Evolutionary conservation across 768 basidiomycete genomes (phyloP).

Genomic region (Psilocybe tampanensis): DNA sequence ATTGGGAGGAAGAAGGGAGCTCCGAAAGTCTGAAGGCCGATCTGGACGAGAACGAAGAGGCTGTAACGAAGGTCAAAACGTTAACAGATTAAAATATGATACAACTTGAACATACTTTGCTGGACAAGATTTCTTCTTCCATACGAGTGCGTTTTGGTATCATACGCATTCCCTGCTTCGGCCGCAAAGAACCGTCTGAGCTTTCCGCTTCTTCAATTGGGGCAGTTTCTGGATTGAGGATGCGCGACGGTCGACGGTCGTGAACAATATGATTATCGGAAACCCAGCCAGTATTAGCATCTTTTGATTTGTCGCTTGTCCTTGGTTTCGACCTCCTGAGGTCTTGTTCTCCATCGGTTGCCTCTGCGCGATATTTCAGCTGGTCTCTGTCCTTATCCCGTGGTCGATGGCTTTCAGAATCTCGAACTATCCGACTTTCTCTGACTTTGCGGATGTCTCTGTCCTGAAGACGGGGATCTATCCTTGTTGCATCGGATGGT

Average conservation of each 20-base stretch:
- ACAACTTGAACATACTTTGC: constrained; percentile 13
- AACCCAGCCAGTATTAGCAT: constrained; percentile 18
- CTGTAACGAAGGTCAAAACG: constrained; percentile 3
- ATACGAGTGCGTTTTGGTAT: constrained; percentile 36
- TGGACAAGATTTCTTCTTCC: constrained; percentile 33
- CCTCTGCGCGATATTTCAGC: constrained; percentile 21
- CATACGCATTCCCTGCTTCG: constrained; percentile 6
- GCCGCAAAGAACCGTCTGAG: constrained; percentile 34
- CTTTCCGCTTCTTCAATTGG: constrained; percentile 30
- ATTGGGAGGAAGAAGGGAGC: background rate
- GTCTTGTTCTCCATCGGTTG: constrained; percentile 22
- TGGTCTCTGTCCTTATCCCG: constrained; percentile 18
- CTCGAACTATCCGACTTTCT: constrained; percentile 2
- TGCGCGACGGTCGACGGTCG: constrained; percentile 17
- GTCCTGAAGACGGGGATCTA: constrained; percentile 6
- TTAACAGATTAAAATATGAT: constrained; percentile 3
- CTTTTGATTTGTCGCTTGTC: constrained; percentile 20
- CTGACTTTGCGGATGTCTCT: constrained; percentile 12
- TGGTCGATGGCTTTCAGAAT: constrained; percentile 6
- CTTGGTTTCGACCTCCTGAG: constrained; percentile 16
- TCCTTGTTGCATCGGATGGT: constrained; percentile 2
- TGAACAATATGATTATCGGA: constrained; percentile 19
- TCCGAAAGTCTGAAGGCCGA: background rate
- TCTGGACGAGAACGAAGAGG: constrained; percentile 3
- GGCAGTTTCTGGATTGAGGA: constrained; percentile 11